These are phyloP conservation scores for Gymnopilus dilepis DNA, from an alignment of 768 basidiomycete genomes.

Conservation along the genomic window DNA sequence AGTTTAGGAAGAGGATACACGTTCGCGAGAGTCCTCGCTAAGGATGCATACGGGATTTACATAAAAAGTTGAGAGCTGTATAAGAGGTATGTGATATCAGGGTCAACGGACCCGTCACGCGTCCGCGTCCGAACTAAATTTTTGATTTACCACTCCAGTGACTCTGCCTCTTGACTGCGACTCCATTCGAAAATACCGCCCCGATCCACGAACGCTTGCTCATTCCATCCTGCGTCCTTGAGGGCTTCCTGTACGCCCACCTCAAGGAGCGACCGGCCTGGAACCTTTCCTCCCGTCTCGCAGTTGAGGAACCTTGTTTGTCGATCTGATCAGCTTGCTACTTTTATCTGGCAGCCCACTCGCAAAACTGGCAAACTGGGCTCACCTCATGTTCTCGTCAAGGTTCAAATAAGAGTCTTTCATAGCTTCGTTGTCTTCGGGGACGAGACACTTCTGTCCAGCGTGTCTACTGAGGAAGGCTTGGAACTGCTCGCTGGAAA, in stretches of 20 bases:
- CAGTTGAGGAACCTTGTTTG: slow-evolving; percentile 41
- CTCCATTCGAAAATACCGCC: slow-evolving; percentile 47
- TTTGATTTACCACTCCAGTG: not conserved
- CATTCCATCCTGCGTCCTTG: slow-evolving; percentile 39
- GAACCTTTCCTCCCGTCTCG: slow-evolving; percentile 34
- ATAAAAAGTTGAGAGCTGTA: not conserved
- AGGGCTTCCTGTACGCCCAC: slow-evolving; percentile 41
- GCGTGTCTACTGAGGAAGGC: slow-evolving; percentile 37
- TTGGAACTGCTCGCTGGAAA: slow-evolving; percentile 31
- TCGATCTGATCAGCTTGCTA: too few relatives aligned
- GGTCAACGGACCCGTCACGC: too few relatives aligned
- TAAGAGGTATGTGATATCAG: not conserved
- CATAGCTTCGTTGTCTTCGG: slow-evolving; percentile 43
- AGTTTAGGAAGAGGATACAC: not conserved
- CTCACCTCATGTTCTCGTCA: slow-evolving; percentile 42
- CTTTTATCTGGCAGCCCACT: too few relatives aligned
- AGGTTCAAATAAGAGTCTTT: slow-evolving; percentile 42
- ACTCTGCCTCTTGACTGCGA: not conserved
- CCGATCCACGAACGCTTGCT: slow-evolving; percentile 36
- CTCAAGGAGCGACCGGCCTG: slow-evolving; percentile 37
- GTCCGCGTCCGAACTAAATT: not conserved
- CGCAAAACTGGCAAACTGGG: too few relatives aligned
- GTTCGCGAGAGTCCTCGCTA: not conserved
- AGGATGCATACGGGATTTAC: not conserved
- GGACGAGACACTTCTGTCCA: slow-evolving; percentile 33